A percentile compares a stretch with the other conserved stretches of the same genome.
These are phyloP conservation scores for Acacia pycnantha DNA, from an alignment of 331 rosid genomes.

Conservation along the genomic window DNA sequence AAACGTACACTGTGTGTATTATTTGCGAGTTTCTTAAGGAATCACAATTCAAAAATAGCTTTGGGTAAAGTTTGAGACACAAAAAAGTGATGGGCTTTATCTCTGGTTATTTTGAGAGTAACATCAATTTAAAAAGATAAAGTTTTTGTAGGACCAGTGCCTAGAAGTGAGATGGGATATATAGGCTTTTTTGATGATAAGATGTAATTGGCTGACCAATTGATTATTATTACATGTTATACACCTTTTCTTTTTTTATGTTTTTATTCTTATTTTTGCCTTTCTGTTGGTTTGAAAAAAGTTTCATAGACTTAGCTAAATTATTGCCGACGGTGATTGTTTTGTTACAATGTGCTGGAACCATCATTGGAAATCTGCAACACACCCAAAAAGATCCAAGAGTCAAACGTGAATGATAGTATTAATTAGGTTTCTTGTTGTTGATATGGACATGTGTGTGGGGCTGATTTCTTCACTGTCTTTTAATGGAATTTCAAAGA, in stretches of 20 bases:
- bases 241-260: background rate
- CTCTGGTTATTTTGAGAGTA: background rate
- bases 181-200: conserved; percentile 31
- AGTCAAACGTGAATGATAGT: conserved; percentile 22
- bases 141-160: conserved; percentile 27
- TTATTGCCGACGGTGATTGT: conserved; percentile 41
- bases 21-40: background rate
- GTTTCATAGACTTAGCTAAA: conserved; percentile 39
- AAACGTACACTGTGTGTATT: background rate
- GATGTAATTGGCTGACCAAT: conserved; percentile 38
- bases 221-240: conserved; percentile 22
- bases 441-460: conserved; percentile 39
- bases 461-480: conserved; percentile 24
- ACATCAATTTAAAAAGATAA: conserved; percentile 28
- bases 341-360: conserved; percentile 38
- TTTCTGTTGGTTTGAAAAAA: conserved; percentile 31
- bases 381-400: conserved; percentile 26
- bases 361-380: conserved; percentile 45
- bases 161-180: background rate
- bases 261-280: background rate
- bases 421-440: conserved; percentile 26
- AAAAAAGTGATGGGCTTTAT: background rate
- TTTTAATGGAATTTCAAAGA: conserved; percentile 22
- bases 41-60: background rate
- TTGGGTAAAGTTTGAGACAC: conserved; percentile 16